phyloP scores from a whole-genome alignment of 768 basidiomycete genomes.

The Rhodotorula taiwanensis region DNA sequence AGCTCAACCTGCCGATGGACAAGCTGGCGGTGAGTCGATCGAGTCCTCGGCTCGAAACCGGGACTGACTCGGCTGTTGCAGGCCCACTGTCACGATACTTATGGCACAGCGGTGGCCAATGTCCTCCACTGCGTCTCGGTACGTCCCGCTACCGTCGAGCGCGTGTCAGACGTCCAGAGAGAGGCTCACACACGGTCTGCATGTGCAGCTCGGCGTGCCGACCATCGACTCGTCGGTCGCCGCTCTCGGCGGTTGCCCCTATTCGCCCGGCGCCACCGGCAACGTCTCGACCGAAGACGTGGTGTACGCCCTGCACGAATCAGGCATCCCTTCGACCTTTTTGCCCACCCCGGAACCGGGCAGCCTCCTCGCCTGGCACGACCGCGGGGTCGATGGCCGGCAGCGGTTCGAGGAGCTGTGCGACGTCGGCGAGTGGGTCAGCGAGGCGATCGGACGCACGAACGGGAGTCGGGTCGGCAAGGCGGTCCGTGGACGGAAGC shows the following conservation, averaged over 20 bases:
- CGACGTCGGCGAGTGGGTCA: slow-evolving; percentile 27
- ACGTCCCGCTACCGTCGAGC: slow-evolving; percentile 36
- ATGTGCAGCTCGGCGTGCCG: slow-evolving; percentile 57
- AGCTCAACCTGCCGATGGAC: slow-evolving; percentile 56
- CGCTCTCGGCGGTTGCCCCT: slow-evolving; percentile 91
- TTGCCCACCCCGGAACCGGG: neutral
- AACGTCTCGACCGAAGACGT: slow-evolving; percentile 83
- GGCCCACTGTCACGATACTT: slow-evolving; percentile 79
- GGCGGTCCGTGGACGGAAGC: slow-evolving; percentile 12
- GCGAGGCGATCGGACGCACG: slow-evolving; percentile 17
- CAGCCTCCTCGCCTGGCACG: neutral
- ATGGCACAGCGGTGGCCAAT: slow-evolving; percentile 58
- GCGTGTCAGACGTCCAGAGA: too few relatives aligned
- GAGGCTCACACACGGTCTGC: too few relatives aligned
- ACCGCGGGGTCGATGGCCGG: neutral
- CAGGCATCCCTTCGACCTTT: slow-evolving; percentile 54
- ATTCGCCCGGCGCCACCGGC: slow-evolving; percentile 90
- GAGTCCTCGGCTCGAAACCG: neutral
- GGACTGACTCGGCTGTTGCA: neutral
- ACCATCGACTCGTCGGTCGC: slow-evolving; percentile 76
- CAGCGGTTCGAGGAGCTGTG: slow-evolving; percentile 22
- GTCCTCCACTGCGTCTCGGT: slow-evolving; percentile 42
- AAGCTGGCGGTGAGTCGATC: slow-evolving; percentile 53
- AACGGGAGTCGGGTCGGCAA: slow-evolving; percentile 32
- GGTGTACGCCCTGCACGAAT: slow-evolving; percentile 68